phyloP scores from a whole-genome alignment of 345 rosid genomes.

The Camelina neglecta region DNA sequence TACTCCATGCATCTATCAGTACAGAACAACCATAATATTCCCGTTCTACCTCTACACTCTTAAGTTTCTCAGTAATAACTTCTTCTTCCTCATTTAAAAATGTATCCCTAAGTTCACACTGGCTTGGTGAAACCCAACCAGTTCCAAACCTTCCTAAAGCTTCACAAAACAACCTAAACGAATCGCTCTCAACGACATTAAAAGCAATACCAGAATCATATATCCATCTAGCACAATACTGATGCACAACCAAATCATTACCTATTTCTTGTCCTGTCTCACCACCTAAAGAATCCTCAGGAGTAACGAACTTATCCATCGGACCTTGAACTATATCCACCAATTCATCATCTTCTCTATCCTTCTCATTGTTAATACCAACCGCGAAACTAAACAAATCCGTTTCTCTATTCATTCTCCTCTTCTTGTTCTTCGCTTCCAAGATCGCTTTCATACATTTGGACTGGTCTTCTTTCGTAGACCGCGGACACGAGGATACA shows the following conservation, averaged over 20 bases:
- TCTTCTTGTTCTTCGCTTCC: constrained; percentile 1
- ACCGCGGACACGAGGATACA: neutral
- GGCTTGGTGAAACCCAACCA: neutral
- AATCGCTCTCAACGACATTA: neutral
- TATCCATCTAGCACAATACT: neutral
- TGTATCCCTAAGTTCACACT: constrained; percentile 6
- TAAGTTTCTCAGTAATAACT: neutral
- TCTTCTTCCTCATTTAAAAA: constrained; percentile 6
- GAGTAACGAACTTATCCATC: no score
- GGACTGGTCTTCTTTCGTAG: neutral
- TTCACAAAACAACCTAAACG: constrained; percentile 15
- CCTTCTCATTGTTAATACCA: no score
- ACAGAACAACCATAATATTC: neutral
- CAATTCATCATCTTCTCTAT: no score
- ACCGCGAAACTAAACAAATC: no score
- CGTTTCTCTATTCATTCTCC: no score
- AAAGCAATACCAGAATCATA: neutral
- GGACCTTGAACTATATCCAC: no score
- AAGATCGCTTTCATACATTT: constrained; percentile 13
- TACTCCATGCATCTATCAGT: neutral
- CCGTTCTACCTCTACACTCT: neutral
- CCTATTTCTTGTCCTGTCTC: no score
- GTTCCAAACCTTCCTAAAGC: neutral
- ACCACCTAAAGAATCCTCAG: no score
- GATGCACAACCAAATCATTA: neutral